phyloP scores from a whole-genome alignment of 441 rosid genomes.

The Eutrema salsugineum region DNA sequence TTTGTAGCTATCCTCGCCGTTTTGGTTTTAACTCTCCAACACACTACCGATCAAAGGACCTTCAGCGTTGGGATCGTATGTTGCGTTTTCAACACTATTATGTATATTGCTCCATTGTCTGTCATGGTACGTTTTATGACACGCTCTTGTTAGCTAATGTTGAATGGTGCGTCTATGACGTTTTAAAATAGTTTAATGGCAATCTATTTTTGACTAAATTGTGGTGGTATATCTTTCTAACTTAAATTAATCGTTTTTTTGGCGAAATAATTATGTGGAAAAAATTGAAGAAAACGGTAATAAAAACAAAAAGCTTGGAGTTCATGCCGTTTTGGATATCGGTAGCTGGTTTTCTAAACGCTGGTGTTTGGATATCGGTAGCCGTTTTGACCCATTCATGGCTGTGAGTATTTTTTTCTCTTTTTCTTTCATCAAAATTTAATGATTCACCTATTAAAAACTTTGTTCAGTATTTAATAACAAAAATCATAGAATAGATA shows the following conservation, averaged over 20 bases:
- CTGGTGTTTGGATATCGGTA: slow-evolving; percentile 61
- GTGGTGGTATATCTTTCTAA: too few relatives aligned
- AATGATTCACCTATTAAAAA: background rate
- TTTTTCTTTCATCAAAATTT: too few relatives aligned
- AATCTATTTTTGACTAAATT: background rate
- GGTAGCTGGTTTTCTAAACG: slow-evolving; percentile 53
- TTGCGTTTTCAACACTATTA: slow-evolving; percentile 44
- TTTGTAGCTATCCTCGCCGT: slow-evolving; percentile 32
- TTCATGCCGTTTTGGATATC: slow-evolving; percentile 75
- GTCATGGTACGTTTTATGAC: slow-evolving; percentile 71
- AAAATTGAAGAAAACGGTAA: slow-evolving; percentile 60
- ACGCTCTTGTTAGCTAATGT: background rate
- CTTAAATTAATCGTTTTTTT: background rate
- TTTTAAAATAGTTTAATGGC: background rate
- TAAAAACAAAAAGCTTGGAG: slow-evolving; percentile 68
- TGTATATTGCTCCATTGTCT: slow-evolving; percentile 71
- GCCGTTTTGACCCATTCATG: slow-evolving; percentile 62
- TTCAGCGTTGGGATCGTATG: slow-evolving; percentile 48
- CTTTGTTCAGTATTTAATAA: background rate
- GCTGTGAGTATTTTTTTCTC: slow-evolving; percentile 31
- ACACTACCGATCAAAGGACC: slow-evolving; percentile 42
- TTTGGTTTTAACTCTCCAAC: slow-evolving; percentile 41
- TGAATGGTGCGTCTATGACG: background rate
- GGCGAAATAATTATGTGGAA: background rate
- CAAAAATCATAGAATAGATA: too few relatives aligned